phyloP scores from a whole-genome alignment of 75 land plant genomes.

The Pinus taeda region DNA sequence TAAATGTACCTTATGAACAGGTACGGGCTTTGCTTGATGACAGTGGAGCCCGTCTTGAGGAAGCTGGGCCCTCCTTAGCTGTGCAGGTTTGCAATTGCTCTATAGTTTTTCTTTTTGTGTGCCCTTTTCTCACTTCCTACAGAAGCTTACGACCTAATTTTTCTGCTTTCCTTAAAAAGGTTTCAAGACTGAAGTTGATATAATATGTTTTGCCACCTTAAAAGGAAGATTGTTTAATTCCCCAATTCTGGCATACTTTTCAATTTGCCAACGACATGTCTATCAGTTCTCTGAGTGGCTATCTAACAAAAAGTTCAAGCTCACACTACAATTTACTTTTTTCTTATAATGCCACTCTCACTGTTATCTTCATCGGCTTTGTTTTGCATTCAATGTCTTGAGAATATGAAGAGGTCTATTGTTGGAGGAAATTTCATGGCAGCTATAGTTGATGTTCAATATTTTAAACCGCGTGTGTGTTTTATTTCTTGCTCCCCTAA shows the following conservation, averaged over 20 bases:
- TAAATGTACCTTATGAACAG: slow-evolving; percentile 25
- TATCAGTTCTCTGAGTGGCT: not conserved
- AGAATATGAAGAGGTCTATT: too few species aligned
- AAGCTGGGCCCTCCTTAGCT: slow-evolving; percentile 92
- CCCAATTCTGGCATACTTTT: not conserved
- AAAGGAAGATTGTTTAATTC: not conserved
- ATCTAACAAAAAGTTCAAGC: not conserved
- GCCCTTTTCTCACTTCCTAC: not conserved
- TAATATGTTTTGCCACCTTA: not conserved
- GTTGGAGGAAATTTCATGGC: too few species aligned
- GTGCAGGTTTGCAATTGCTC: slow-evolving; percentile 67
- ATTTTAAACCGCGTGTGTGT: too few species aligned
- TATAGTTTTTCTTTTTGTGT: not conserved
- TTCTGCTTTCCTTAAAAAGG: not conserved
- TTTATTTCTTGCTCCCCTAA: too few species aligned
- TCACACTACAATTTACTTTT: not conserved
- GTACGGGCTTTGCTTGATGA: slow-evolving; percentile 97
- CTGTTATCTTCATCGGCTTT: not conserved
- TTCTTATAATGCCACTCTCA: not conserved
- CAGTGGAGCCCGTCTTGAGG: slow-evolving; percentile 68
- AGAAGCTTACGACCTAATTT: not conserved
- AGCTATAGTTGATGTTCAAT: too few species aligned
- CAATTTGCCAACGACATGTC: not conserved
- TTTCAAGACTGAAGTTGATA: not conserved
- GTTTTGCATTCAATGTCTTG: too few species aligned